These are phyloP conservation scores for Ustilago sp. DNA, from an alignment of 1,284 basidiomycete genomes.

Conservation along the genomic window DNA sequence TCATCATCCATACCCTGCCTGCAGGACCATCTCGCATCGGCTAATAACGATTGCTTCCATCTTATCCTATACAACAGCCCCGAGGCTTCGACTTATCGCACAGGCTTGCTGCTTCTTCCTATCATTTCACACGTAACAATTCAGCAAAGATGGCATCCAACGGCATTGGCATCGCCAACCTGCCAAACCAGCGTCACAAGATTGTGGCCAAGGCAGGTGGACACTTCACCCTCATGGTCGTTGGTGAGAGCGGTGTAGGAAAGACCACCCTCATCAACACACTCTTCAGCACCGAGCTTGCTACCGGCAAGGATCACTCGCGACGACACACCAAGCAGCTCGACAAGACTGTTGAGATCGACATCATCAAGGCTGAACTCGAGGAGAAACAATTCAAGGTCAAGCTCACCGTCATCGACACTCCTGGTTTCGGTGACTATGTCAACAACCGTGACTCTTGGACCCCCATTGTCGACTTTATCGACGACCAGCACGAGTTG, in stretches of 20 bases:
- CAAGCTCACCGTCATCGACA: conserved; percentile 98
- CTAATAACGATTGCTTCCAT: neutral
- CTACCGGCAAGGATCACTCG: conserved; percentile 88
- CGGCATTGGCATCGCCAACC: conserved; percentile 79
- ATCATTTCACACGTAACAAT: neutral
- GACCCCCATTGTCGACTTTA: conserved; percentile 98
- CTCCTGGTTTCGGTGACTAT: conserved; percentile 98
- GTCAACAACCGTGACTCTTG: conserved; percentile 99
- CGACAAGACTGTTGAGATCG: conserved; percentile 93
- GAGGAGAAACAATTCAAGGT: conserved; percentile 99
- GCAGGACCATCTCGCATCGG: neutral
- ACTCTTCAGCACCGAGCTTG: conserved; percentile 97
- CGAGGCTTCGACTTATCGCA: neutral
- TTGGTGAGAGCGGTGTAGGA: conserved; percentile 77
- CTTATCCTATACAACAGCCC: neutral
- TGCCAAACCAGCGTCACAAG: conserved; percentile 84
- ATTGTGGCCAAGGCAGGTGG: conserved; percentile 91
- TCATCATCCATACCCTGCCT: neutral
- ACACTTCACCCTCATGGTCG: conserved; percentile 99
- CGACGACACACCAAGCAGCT: conserved; percentile 94
- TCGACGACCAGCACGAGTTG: conserved; percentile 99
- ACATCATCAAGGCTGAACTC: conserved; percentile 77
- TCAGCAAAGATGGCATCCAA: conserved; percentile 49
- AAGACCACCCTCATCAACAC: conserved; percentile 84
- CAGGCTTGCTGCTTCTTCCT: neutral